phyloP scores from a whole-genome alignment of 2,329 filamentous ascomycete species.

The Huntiella bhutanensis region DNA sequence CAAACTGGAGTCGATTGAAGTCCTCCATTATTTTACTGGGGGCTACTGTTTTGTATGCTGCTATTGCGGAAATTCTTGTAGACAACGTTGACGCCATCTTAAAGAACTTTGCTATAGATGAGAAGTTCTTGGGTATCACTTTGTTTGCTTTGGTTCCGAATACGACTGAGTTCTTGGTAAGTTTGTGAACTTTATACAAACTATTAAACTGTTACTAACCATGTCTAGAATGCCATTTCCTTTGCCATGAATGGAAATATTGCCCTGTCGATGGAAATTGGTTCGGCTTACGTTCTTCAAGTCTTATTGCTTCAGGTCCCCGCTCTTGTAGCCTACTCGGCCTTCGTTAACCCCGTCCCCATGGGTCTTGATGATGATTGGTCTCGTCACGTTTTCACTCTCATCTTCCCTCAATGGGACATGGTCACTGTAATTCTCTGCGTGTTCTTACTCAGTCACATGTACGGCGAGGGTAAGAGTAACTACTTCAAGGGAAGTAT shows the following conservation, averaged over 20 bases:
- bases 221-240: slow-evolving; percentile 70
- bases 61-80: slow-evolving; percentile 92
- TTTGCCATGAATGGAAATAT: slow-evolving; percentile 99
- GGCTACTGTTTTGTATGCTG: slow-evolving; percentile 81
- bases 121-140: slow-evolving; percentile 94
- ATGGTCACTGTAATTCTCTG: slow-evolving; percentile 95
- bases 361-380: slow-evolving; percentile 21
- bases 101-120: slow-evolving; percentile 74
- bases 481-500: slow-evolving; percentile 99
- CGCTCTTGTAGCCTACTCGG: slow-evolving; percentile 78
- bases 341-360: slow-evolving; percentile 38
- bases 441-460: slow-evolving; percentile 89
- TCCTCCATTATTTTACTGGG: slow-evolving; percentile 74
- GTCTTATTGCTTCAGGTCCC: slow-evolving; percentile 91
- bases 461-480: slow-evolving; percentile 97
- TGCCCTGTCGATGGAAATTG: slow-evolving; percentile 96
- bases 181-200: slow-evolving; percentile 16
- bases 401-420: slow-evolving; percentile 98
- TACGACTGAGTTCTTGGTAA: slow-evolving; percentile 88
- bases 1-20: slow-evolving; percentile 89
- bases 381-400: slow-evolving; percentile 49
- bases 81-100: slow-evolving; percentile 95
- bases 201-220: slow-evolving; percentile 10
- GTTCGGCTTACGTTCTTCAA: slow-evolving; percentile 88
- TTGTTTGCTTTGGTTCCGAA: slow-evolving; percentile 94